Percentiles rank a stretch among this genome's conserved stretches.
Evolutionary conservation across 495 filamentous ascomycete genomes (phyloP).

Genomic region (Hyaloscypha hepaticicola): DNA sequence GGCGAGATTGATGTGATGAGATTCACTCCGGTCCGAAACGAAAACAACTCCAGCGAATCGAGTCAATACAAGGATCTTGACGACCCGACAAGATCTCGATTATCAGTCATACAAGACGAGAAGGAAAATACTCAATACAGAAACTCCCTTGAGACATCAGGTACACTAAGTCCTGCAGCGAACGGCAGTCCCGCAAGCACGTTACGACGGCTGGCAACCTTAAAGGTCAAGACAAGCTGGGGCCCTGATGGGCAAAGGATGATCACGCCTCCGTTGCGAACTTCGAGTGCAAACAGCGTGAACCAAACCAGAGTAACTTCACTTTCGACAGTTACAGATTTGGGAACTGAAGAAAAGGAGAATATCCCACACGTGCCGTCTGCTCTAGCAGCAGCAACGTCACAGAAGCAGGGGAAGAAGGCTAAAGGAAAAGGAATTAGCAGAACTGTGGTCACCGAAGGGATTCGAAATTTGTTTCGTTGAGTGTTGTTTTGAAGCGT

Average conservation of each 20-base stretch:
- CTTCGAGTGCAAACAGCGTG: slow-evolving; percentile 31
- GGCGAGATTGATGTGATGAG: slow-evolving; percentile 11
- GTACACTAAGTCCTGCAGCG: neutral
- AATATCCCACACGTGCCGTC: slow-evolving; percentile 11
- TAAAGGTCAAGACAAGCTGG: slow-evolving; percentile 23
- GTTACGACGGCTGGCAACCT: slow-evolving; percentile 19
- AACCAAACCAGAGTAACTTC: slow-evolving; percentile 11
- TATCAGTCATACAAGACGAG: slow-evolving; percentile 29
- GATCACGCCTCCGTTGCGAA: slow-evolving; percentile 30
- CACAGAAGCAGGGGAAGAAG: slow-evolving; percentile 18
- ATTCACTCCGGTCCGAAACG: neutral
- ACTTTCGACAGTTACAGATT: slow-evolving; percentile 15
- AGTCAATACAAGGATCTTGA: slow-evolving; percentile 10
- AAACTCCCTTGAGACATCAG: slow-evolving; percentile 16
- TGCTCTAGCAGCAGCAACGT: neutral
- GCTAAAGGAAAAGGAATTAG: slow-evolving; percentile 13
- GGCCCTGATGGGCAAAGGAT: slow-evolving; percentile 26
- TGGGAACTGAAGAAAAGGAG: slow-evolving; percentile 23
- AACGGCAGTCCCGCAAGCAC: slow-evolving; percentile 20
- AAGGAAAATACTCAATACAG: slow-evolving; percentile 20
- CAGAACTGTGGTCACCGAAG: slow-evolving; percentile 20
- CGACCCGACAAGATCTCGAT: slow-evolving; percentile 12
- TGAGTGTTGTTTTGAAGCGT: slow-evolving; percentile 8
- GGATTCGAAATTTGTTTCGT: slow-evolving; percentile 28
- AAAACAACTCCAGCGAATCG: slow-evolving; percentile 4